phyloP scores from a whole-genome alignment of 768 basidiomycete genomes.

The Rhodotorula graminis region DNA sequence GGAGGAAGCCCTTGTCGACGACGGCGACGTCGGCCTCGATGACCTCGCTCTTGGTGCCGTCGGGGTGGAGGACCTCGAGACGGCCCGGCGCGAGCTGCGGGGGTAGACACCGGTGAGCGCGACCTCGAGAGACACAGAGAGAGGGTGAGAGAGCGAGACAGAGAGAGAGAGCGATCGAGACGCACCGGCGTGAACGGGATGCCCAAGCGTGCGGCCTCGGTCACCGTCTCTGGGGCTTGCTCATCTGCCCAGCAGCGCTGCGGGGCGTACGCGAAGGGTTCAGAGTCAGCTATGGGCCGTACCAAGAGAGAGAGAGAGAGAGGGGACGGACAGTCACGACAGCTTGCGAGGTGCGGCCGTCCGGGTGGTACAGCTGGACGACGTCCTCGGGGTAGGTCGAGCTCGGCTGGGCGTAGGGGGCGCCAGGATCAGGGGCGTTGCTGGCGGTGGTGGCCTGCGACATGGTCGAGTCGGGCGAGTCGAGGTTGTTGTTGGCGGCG shows the following conservation, averaged over 20 bases:
- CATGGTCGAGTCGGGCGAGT: neutral
- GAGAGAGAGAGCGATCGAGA: neutral
- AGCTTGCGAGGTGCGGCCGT: neutral
- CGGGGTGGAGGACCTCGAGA: conserved; percentile 32
- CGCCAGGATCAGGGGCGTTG: neutral
- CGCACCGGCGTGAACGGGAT: conserved; percentile 28
- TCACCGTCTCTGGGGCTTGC: conserved; percentile 22
- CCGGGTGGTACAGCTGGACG: neutral
- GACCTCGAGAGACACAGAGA: no score
- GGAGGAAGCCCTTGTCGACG: conserved; percentile 35
- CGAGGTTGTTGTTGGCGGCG: neutral
- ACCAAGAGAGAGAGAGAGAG: neutral
- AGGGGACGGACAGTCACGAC: conserved; percentile 22
- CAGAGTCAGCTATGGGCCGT: neutral
- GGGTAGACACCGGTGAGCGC: neutral
- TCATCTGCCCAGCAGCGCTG: conserved; percentile 39
- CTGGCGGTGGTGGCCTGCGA: neutral
- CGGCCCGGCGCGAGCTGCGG: conserved; percentile 25
- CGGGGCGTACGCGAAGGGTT: neutral
- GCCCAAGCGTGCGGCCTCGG: conserved; percentile 20
- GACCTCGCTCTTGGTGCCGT: conserved; percentile 15
- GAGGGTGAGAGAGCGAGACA: neutral
- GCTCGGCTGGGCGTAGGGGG: neutral
- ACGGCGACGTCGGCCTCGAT: conserved; percentile 3
- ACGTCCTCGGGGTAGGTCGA: conserved; percentile 31